Base-by-base conservation (phyloP, 495 filamentous ascomycete species). In the Cairneyella variabilis region DNA sequence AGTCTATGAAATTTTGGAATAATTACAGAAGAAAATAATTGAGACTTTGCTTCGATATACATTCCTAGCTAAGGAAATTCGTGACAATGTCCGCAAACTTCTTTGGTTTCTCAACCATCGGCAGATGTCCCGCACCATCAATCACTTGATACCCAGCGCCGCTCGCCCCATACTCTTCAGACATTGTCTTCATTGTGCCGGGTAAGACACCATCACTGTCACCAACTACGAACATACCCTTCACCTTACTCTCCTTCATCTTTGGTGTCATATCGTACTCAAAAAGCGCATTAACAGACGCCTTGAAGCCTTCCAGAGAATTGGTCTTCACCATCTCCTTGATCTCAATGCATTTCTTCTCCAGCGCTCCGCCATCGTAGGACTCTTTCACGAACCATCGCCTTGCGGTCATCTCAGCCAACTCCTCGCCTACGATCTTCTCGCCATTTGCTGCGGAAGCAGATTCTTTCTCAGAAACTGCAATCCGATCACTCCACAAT, bases 401-500 rank as follows among this genome's bases (percentile, higher is more conserved):
- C 56, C 77, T 74, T 3, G 86, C 83, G 2, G 89, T 93, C 53
- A 76, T 66, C 26, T 73, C 76, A 3, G 88, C 85, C 23, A 93
- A 71, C 41, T 80, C 66, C 43, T 69, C 67, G 17, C 77, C 79
- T 22, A 84, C 78, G 34, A 80, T 71, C 0, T 58, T 61, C 56
- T 85, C 78, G 0, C 79, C 75, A 3, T 72, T 69, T n/a, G 62
- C 54, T 50, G 51, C 58, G 17, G 66, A 61, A 18, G 75, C 74
- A 26, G 75, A 75, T 41, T 83, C 75, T 20, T 69, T 67, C 64
- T 86, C 83, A 0, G 82, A 79, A n/a, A 90, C 62, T 2, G 72
- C 81, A 48, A 87, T 85, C 14, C 89, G 83, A 41, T 89, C 85
- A 48, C 78, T 80, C 89, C 89, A 93, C 2, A 85, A 85, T 41